phyloP scores from a whole-genome alignment of 2,329 filamentous ascomycete genomes.

The Pseudogymnoascus sp. region DNA sequence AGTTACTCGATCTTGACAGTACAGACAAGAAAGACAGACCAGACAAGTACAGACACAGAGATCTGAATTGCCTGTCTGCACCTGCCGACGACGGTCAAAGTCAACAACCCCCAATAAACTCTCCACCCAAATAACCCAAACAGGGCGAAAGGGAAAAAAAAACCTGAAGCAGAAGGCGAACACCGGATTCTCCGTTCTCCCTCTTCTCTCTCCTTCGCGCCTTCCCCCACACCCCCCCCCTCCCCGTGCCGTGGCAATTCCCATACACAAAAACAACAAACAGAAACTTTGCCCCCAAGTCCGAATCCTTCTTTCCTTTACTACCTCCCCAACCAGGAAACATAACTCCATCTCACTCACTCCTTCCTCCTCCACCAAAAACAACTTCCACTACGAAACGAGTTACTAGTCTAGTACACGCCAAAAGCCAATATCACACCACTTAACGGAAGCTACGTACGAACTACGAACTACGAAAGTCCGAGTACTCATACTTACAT shows the following conservation, averaged over 20 bases:
- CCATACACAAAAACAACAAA: slow-evolving; percentile 1
- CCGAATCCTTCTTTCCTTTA: neutral
- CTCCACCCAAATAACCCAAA: neutral
- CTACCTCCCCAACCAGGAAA: neutral
- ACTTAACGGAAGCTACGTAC: neutral
- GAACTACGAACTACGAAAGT: neutral
- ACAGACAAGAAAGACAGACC: neutral
- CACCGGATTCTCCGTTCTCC: neutral
- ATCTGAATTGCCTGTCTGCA: neutral
- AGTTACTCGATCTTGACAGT: neutral
- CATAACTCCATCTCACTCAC: neutral
- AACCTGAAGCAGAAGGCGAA: neutral
- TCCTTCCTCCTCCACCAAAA: neutral
- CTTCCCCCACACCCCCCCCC: neutral
- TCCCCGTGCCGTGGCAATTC: neutral
- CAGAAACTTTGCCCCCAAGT: neutral
- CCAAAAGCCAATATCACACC: neutral
- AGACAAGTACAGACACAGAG: neutral
- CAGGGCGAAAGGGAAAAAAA: neutral
- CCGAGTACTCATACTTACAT: neutral
- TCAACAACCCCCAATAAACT: neutral
- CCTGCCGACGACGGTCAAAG: neutral
- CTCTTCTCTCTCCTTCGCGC: neutral
- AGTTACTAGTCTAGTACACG: neutral
- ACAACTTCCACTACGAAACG: neutral